Evolutionary conservation across 345 rosid genomes (phyloP).

Genomic region (Anastatica hierochuntica): DNA sequence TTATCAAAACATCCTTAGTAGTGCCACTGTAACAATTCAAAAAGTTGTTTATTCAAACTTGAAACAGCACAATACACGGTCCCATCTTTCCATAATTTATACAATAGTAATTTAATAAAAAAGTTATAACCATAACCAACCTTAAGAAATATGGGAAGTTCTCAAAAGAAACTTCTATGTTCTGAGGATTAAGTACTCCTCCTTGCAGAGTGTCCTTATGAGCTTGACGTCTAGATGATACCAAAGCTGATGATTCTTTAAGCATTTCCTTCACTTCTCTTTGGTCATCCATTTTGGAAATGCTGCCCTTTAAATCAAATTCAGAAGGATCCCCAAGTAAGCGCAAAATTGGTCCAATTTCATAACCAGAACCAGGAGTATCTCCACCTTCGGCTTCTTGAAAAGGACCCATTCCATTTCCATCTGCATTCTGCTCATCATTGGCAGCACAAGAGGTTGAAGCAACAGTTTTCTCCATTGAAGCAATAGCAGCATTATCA

Average conservation of each 20-base stretch:
- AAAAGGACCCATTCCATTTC: conserved; percentile 40
- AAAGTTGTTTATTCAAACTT: conserved; percentile 4
- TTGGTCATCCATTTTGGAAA: conserved; percentile 56
- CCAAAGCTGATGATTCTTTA: conserved; percentile 34
- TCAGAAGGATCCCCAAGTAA: conserved; percentile 51
- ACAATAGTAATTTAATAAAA: not conserved
- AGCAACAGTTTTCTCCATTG: conserved; percentile 26
- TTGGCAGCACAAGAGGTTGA: conserved; percentile 34
- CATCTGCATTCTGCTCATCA: conserved; percentile 42
- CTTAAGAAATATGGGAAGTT: conserved; percentile 81
- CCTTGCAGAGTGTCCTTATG: conserved; percentile 55
- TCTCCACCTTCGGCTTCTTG: conserved; percentile 41
- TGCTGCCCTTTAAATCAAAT: conserved; percentile 41
- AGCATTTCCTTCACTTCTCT: conserved; percentile 39
- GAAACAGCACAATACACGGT: not conserved
- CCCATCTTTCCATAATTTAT: not conserved
- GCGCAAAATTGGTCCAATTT: conserved; percentile 55
- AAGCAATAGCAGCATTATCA: conserved; percentile 41
- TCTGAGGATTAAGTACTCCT: conserved; percentile 55
- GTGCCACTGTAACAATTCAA: conserved; percentile 47
- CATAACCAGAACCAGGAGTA: conserved; percentile 40
- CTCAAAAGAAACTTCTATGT: conserved; percentile 65
- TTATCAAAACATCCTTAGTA: conserved; percentile 72
- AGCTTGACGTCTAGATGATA: conserved; percentile 55
- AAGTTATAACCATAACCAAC: conserved; percentile 26